These are phyloP conservation scores for Paramarasmius palmivorus DNA, from an alignment of 1,284 basidiomycete species.

Conservation along the genomic window DNA sequence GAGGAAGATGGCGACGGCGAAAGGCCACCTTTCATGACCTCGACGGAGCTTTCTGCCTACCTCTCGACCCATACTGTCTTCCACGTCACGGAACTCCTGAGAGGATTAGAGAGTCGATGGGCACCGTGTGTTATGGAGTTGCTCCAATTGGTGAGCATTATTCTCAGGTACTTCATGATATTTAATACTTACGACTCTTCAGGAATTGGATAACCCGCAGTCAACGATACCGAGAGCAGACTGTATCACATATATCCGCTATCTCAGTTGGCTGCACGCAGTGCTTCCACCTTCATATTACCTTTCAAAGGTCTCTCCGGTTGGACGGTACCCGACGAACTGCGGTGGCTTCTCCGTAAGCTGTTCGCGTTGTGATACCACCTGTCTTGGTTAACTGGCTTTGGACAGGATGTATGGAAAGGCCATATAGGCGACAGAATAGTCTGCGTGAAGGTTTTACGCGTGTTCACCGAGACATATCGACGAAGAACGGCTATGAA, in stretches of 20 bases:
- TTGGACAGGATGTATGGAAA: slow-evolving; percentile 14
- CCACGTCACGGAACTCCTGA: neutral
- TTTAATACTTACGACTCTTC: neutral
- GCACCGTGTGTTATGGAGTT: neutral
- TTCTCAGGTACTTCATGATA: neutral
- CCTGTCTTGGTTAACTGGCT: neutral
- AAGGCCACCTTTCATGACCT: neutral
- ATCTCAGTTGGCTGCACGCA: neutral
- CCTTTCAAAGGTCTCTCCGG: neutral
- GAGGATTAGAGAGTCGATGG: neutral
- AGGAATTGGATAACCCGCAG: neutral
- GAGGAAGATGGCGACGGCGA: neutral
- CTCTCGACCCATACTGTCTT: neutral
- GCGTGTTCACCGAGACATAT: slow-evolving; percentile 1
- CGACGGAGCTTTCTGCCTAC: neutral
- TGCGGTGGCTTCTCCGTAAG: neutral
- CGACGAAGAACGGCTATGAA: slow-evolving; percentile 2
- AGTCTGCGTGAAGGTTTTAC: slow-evolving; percentile 17
- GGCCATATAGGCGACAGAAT: neutral
- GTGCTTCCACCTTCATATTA: neutral
- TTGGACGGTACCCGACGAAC: neutral
- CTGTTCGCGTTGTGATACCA: neutral
- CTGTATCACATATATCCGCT: neutral
- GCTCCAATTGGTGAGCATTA: neutral
- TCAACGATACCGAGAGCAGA: neutral